These are phyloP conservation scores for Nidula niveotomentosa DNA, from an alignment of 1,284 basidiomycete genomes.

Conservation along the genomic window DNA sequence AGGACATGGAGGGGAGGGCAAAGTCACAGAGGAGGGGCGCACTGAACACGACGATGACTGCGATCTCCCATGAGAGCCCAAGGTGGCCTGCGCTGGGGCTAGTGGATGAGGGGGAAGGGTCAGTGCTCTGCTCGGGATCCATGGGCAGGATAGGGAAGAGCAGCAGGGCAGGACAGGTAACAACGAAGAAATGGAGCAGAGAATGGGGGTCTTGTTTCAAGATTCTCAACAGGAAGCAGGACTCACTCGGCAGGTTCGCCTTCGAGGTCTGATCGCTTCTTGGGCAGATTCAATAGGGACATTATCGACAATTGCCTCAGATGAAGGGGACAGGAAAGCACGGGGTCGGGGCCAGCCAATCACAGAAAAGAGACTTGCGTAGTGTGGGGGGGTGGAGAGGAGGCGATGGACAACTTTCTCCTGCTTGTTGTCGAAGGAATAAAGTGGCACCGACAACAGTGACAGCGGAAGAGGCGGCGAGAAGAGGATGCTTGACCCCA, in stretches of 20 bases:
- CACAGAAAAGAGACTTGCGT: too few relatives aligned
- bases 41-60: slow-evolving; percentile 32
- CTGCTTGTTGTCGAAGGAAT: too few relatives aligned
- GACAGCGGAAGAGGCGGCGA: too few relatives aligned
- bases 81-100: slow-evolving; percentile 30
- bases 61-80: slow-evolving; percentile 34
- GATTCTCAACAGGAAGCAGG: background rate
- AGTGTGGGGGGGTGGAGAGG: too few relatives aligned
- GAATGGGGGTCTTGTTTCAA: background rate
- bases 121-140: background rate
- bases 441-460: too few relatives aligned
- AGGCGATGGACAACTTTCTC: too few relatives aligned
- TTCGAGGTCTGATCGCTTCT: too few relatives aligned
- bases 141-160: background rate
- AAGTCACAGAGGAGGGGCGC: slow-evolving; percentile 9
- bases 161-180: background rate
- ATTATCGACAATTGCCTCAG: too few relatives aligned
- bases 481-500: too few relatives aligned
- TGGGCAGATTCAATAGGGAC: too few relatives aligned
- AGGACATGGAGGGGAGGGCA: background rate
- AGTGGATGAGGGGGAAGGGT: background rate
- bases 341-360: too few relatives aligned
- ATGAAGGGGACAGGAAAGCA: too few relatives aligned
- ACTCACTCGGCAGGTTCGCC: background rate
- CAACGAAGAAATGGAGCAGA: background rate